phyloP scores from a whole-genome alignment of 768 basidiomycete species.

The Nevesoporus exiguus region DNA sequence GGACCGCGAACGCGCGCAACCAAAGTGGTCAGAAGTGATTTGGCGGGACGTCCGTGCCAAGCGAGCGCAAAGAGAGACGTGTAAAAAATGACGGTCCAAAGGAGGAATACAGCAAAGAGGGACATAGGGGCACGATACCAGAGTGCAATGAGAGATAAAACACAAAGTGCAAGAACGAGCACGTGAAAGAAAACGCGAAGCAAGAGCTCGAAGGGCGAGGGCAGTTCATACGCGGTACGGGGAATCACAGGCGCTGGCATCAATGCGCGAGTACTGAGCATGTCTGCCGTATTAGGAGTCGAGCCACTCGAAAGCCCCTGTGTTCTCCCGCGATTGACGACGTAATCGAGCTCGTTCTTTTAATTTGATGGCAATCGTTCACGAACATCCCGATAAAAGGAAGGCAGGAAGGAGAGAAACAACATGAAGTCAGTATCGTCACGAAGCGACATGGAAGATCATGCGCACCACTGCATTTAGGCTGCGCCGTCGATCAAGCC shows the following conservation, averaged over 20 bases:
- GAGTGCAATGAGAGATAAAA: constrained; percentile 55
- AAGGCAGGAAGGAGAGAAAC: constrained; percentile 7
- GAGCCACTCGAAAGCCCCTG: constrained; percentile 33
- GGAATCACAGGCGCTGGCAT: constrained; percentile 28
- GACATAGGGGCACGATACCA: constrained; percentile 53
- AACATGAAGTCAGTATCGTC: constrained; percentile 20
- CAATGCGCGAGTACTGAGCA: constrained; percentile 41
- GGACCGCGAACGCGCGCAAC: constrained; percentile 42
- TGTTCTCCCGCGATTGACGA: constrained; percentile 52
- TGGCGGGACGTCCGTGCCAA: constrained; percentile 54
- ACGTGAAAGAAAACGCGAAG: constrained; percentile 55
- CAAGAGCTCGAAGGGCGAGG: constrained; percentile 35
- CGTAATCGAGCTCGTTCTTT: constrained; percentile 74
- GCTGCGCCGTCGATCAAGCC: constrained; percentile 73
- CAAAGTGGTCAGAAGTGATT: constrained; percentile 53
- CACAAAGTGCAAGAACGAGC: constrained; percentile 54
- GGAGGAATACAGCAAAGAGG: constrained; percentile 62
- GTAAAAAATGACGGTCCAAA: constrained; percentile 61
- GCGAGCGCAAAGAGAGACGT: constrained; percentile 48
- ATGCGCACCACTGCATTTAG: constrained; percentile 63
- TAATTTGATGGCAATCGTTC: constrained; percentile 11
- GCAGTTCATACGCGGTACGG: constrained; percentile 29
- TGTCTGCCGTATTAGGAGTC: constrained; percentile 53
- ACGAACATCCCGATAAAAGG: constrained; percentile 1
- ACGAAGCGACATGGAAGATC: constrained; percentile 15